Conservation (phyloP, 495 filamentous ascomycete species). For the Oidiodendron maius region DNA sequence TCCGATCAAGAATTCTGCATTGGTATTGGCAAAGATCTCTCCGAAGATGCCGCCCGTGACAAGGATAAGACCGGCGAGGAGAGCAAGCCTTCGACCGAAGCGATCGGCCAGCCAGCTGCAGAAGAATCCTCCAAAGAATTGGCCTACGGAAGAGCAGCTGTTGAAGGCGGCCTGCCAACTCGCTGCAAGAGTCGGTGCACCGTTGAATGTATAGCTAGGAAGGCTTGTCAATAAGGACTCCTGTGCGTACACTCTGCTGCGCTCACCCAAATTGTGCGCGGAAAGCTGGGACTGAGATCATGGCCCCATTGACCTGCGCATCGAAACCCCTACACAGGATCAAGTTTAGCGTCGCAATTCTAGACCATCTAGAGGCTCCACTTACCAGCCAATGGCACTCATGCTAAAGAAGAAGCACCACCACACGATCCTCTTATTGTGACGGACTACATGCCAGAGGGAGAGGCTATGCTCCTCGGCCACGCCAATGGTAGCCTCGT, state of each 20-base stretch:
- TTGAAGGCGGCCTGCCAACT: constrained; percentile 15
- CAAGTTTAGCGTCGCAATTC: not conserved
- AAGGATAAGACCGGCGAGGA: constrained; percentile 25
- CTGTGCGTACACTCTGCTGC: too few relatives aligned
- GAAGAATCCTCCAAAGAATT: constrained; percentile 33
- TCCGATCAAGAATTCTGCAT: constrained; percentile 54
- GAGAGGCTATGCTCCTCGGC: constrained; percentile 1
- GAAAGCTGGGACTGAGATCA: constrained; percentile 32
- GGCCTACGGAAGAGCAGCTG: constrained; percentile 13
- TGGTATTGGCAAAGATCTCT: constrained; percentile 54
- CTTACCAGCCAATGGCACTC: constrained; percentile 24
- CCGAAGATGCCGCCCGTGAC: constrained; percentile 48
- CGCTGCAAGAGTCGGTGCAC: constrained; percentile 32
- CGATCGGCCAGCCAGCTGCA: constrained; percentile 40
- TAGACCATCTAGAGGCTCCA: not conserved
- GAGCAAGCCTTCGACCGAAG: constrained; percentile 36
- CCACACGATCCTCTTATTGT: constrained; percentile 16
- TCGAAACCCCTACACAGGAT: constrained; percentile 27
- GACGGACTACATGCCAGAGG: constrained; percentile 8
- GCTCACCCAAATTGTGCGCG: constrained; percentile 27
- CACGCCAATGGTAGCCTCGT: not conserved
- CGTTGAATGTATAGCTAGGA: constrained; percentile 21
- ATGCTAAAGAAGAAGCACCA: constrained; percentile 12
- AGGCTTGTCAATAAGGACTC: too few relatives aligned
- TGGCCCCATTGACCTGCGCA: constrained; percentile 30